phyloP scores from a whole-genome alignment of 1,284 basidiomycete genomes.

The Apiotrichum porosum region DNA sequence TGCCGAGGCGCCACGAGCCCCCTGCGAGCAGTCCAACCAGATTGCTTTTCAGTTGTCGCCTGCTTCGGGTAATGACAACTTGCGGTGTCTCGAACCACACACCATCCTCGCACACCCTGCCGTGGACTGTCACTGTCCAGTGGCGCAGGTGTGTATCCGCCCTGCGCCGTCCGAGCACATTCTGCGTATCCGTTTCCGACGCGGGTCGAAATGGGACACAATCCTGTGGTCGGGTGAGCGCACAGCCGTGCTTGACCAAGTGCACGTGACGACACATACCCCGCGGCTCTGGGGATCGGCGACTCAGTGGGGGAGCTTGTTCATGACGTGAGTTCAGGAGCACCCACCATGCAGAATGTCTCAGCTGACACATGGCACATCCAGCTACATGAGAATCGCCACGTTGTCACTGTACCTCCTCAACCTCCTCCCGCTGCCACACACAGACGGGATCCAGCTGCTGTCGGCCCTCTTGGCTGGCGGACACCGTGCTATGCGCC shows the following conservation, averaged over 20 bases:
- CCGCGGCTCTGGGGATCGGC: conserved; percentile 22
- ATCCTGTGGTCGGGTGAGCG: conserved; percentile 37
- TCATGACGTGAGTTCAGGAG: conserved; percentile 36
- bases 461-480: conserved; percentile 21
- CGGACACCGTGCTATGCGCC: not conserved
- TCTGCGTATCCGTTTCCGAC: conserved; percentile 24
- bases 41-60: conserved; percentile 8
- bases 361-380: too few species aligned
- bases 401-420: conserved; percentile 42
- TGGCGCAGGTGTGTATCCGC: conserved; percentile 31
- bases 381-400: conserved; percentile 37
- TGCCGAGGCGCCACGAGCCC: conserved; percentile 5
- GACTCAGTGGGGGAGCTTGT: conserved; percentile 29
- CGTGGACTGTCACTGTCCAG: conserved; percentile 9
- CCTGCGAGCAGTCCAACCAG: conserved; percentile 5
- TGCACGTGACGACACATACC: conserved; percentile 22
- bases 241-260: conserved; percentile 20
- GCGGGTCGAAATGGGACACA: conserved; percentile 6
- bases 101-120: conserved; percentile 20
- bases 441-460: conserved; percentile 40
- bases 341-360: too few species aligned
- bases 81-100: conserved; percentile 30
- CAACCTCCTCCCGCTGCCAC: conserved; percentile 44
- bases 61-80: too few species aligned
- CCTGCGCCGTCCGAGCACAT: conserved; percentile 25